phyloP scores from a whole-genome alignment of 192 early-diverging fungal genomes.

The Gigaspora rosea region DNA sequence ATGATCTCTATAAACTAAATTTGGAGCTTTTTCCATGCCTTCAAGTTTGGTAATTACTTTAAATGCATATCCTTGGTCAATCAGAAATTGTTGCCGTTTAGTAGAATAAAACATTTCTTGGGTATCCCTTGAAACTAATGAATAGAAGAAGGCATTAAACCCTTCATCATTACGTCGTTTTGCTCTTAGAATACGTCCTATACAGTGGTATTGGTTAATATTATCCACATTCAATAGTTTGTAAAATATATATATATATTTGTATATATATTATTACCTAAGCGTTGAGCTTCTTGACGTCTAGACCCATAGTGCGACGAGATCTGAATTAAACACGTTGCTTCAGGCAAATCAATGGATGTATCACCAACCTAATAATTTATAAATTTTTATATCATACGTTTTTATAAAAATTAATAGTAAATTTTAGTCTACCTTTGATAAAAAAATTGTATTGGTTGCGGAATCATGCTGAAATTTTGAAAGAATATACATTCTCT shows the following conservation, averaged over 20 bases:
- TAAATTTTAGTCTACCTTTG: constrained; percentile 45
- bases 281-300: constrained; percentile 97
- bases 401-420: too few species aligned
- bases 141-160: constrained; percentile 98
- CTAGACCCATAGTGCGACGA: constrained; percentile 98
- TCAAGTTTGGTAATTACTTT: constrained; percentile 97
- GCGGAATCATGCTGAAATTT: constrained; percentile 94
- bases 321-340: constrained; percentile 97
- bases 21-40: constrained; percentile 80
- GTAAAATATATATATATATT: not conserved
- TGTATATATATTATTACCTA: constrained; percentile 45
- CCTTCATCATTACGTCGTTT: constrained; percentile 92
- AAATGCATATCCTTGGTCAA: constrained; percentile 99
- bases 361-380: constrained; percentile 85
- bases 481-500: constrained; percentile 88
- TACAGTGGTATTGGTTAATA: not conserved
- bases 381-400: not conserved
- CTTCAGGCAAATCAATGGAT: constrained; percentile 98
- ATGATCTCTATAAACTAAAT: constrained; percentile 73
- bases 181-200: constrained; percentile 85
- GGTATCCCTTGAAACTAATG: constrained; percentile 97
- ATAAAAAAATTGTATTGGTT: constrained; percentile 87
- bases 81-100: constrained; percentile 98
- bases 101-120: constrained; percentile 98
- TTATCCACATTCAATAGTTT: not conserved